Percentiles rank a stretch among this genome's conserved stretches.
phyloP scores from a whole-genome alignment of 495 filamentous ascomycete genomes.

The Daldinia bambusicola region DNA sequence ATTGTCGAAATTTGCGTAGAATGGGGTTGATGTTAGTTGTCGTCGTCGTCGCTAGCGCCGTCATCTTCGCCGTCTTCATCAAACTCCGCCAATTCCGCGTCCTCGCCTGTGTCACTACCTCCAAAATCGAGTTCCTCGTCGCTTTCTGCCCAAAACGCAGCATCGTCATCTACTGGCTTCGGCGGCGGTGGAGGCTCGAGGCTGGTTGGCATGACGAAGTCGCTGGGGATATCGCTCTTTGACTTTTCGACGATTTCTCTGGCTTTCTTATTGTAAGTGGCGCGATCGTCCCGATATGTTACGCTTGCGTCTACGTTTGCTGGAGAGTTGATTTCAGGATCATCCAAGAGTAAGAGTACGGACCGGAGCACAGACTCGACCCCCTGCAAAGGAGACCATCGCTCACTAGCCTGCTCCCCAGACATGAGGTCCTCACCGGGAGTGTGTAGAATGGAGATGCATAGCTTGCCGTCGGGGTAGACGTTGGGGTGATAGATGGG shows the following conservation, averaged over 20 bases:
- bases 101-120: constrained; percentile 70
- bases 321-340: constrained; percentile 90
- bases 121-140: constrained; percentile 86
- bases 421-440: constrained; percentile 93
- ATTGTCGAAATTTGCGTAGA: constrained; percentile 13
- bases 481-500: constrained; percentile 92
- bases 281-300: constrained; percentile 77
- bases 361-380: constrained; percentile 95
- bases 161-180: constrained; percentile 75
- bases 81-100: constrained; percentile 67
- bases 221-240: constrained; percentile 80
- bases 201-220: constrained; percentile 82
- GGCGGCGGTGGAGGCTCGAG: constrained; percentile 67
- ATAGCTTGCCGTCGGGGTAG: constrained; percentile 87
- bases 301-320: constrained; percentile 96
- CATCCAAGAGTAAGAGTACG: constrained; percentile 91
- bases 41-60: constrained; percentile 55
- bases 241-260: constrained; percentile 74
- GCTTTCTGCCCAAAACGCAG: constrained; percentile 84
- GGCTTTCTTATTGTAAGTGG: constrained; percentile 74
- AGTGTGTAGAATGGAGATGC: constrained; percentile 94
- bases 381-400: constrained; percentile 92
- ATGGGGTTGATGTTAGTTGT: constrained; percentile 43
- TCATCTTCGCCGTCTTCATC: constrained; percentile 65
- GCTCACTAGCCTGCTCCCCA: constrained; percentile 85